Conservation (phyloP, 2,329 filamentous ascomycete species). For the Madurella mycetomatis region DNA sequence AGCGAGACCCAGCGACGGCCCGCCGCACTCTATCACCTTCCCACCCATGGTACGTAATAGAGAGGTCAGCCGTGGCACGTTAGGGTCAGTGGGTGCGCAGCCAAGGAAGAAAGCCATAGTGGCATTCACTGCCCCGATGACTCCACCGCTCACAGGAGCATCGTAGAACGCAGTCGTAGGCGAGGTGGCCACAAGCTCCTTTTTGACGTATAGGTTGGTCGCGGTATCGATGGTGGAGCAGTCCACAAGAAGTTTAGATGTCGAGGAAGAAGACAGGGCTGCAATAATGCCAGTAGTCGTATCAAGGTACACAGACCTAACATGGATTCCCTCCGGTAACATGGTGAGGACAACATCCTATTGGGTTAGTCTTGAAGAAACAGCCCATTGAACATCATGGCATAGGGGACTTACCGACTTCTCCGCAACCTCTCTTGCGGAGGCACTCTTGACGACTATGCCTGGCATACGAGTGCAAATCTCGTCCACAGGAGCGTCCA, state of each 20-base stretch:
- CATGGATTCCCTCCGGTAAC: conserved; percentile 63
- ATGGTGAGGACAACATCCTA: conserved; percentile 65
- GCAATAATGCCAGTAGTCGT: conserved; percentile 43
- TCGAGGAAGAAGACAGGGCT: conserved; percentile 24
- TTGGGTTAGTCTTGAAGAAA: no score
- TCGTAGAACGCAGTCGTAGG: conserved; percentile 31
- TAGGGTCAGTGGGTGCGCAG: conserved; percentile 28
- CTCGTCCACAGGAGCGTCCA: conserved; percentile 38
- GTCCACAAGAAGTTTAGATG: conserved; percentile 58
- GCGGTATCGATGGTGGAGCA: conserved; percentile 68
- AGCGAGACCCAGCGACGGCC: conserved; percentile 50
- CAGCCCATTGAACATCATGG: no score
- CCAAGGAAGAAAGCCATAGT: conserved; percentile 37
- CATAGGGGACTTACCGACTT: conserved; percentile 39
- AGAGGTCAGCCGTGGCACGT: conserved; percentile 39
- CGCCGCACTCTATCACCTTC: conserved; percentile 52
- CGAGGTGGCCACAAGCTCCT: conserved; percentile 32
- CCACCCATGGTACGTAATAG: conserved; percentile 50
- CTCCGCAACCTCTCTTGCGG: conserved; percentile 45
- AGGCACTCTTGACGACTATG: conserved; percentile 36
- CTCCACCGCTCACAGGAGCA: conserved; percentile 34
- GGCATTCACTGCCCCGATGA: conserved; percentile 31
- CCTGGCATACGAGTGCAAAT: conserved; percentile 37
- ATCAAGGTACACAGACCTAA: conserved; percentile 57
- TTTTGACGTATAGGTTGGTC: conserved; percentile 34